phyloP scores from a whole-genome alignment of 345 rosid genomes.

The Rhodamnia rubescens region DNA sequence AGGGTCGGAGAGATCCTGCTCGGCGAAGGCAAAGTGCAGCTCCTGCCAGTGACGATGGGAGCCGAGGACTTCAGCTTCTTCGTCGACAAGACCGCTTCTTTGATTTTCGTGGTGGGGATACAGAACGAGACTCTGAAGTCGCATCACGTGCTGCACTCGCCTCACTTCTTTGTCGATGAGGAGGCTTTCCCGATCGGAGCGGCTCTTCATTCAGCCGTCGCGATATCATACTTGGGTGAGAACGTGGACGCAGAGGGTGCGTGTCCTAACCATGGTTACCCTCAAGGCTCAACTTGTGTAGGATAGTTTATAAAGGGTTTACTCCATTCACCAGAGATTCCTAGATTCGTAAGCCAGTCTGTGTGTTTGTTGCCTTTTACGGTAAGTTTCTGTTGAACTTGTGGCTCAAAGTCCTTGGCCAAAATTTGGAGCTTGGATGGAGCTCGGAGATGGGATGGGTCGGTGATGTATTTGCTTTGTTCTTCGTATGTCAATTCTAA shows the following conservation, averaged over 20 bases:
- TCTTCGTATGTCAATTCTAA: background rate
- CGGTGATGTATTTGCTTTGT: background rate
- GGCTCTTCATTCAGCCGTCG: conserved; percentile 55
- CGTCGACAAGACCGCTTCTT: conserved; percentile 43
- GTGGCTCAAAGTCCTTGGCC: background rate
- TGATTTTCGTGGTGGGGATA: conserved; percentile 39
- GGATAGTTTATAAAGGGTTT: background rate
- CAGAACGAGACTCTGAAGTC: conserved; percentile 43
- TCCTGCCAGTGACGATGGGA: conserved; percentile 48
- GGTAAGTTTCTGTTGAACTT: background rate
- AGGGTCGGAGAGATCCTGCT: conserved; percentile 37
- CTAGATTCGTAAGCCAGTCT: background rate
- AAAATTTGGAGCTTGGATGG: background rate
- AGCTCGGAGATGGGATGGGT: background rate
- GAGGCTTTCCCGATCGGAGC: conserved; percentile 55
- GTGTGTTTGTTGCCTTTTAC: background rate
- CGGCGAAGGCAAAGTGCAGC: conserved; percentile 43
- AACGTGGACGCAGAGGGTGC: background rate
- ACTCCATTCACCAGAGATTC: background rate
- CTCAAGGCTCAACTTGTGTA: background rate
- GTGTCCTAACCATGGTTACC: background rate
- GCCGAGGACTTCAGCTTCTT: conserved; percentile 68
- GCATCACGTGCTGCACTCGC: conserved; percentile 44
- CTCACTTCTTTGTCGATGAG: conserved; percentile 52
- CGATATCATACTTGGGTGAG: conserved; percentile 41